A percentile compares a stretch with the other conserved stretches of the same genome.
Conservation (phyloP, 2,329 filamentous ascomycete species). For the Beauveria pseudobassiana region DNA sequence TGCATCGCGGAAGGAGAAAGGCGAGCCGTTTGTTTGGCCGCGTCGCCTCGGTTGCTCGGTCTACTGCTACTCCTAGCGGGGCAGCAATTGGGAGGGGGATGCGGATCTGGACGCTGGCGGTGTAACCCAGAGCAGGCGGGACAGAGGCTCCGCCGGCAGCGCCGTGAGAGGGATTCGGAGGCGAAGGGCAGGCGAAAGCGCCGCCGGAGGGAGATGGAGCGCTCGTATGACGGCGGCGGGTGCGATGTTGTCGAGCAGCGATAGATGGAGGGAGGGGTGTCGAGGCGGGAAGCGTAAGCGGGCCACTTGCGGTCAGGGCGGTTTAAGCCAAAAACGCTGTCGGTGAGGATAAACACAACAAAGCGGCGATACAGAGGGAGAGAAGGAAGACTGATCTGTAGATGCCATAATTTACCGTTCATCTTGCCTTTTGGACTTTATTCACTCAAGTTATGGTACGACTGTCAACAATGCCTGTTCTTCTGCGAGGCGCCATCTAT, state of each 20-base stretch:
- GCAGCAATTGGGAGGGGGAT: not conserved
- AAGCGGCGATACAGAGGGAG: too few relatives aligned
- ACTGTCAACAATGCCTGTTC: too few relatives aligned
- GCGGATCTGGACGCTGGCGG: not conserved
- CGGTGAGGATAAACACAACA: too few relatives aligned
- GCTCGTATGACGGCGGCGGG: not conserved
- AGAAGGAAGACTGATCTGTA: too few relatives aligned
- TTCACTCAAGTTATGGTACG: too few relatives aligned
- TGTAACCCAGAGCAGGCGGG: not conserved
- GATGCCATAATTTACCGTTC: too few relatives aligned
- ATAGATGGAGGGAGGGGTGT: not conserved
- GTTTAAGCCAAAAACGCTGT: too few relatives aligned
- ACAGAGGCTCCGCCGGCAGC: not conserved
- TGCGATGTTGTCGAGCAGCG: not conserved
- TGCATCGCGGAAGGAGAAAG: not conserved
- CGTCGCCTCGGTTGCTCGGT: not conserved
- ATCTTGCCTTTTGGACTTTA: too few relatives aligned
- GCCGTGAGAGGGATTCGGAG: not conserved
- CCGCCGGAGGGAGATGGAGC: not conserved
- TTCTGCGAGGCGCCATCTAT: too few relatives aligned
- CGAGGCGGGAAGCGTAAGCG: not conserved
- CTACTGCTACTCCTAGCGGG: not conserved
- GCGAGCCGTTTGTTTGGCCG: not conserved
- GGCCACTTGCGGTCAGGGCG: not conserved
- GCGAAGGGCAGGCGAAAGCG: not conserved